phyloP scores from a whole-genome alignment of 306 rosid species.

The Delonix regia region DNA sequence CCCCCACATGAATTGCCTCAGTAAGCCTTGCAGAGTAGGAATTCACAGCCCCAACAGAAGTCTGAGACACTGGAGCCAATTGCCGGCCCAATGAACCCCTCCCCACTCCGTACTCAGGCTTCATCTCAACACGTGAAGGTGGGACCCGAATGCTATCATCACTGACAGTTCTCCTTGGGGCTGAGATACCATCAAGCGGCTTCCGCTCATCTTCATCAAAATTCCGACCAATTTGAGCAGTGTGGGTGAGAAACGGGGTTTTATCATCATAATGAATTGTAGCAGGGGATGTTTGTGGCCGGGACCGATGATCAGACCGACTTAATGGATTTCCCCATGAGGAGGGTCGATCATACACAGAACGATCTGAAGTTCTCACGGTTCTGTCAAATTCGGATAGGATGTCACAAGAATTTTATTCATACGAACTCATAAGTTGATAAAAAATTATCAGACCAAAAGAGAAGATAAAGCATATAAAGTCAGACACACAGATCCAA shows the following conservation, averaged over 20 bases:
- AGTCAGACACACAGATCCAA: slow-evolving; percentile 39
- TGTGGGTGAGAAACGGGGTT: slow-evolving; percentile 63
- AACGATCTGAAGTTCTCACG: slow-evolving; percentile 74
- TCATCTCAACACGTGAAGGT: slow-evolving; percentile 55
- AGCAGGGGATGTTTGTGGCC: slow-evolving; percentile 86
- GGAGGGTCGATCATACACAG: slow-evolving; percentile 67
- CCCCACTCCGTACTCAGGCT: slow-evolving; percentile 54
- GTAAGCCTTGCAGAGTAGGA: slow-evolving; percentile 64
- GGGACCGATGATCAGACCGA: slow-evolving; percentile 78
- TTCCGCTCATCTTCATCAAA: slow-evolving; percentile 98
- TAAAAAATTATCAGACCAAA: not conserved
- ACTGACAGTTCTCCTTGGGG: slow-evolving; percentile 66
- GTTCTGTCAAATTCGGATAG: slow-evolving; percentile 42
- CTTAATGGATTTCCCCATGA: slow-evolving; percentile 75
- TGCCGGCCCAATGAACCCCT: slow-evolving; percentile 62
- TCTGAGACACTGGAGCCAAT: slow-evolving; percentile 52
- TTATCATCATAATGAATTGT: slow-evolving; percentile 83
- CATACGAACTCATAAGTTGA: slow-evolving; percentile 41
- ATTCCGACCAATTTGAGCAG: slow-evolving; percentile 83
- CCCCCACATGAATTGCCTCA: slow-evolving; percentile 45
- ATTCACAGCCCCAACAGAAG: slow-evolving; percentile 47
- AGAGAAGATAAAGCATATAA: not conserved
- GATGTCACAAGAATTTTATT: slow-evolving; percentile 14
- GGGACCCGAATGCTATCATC: slow-evolving; percentile 67
- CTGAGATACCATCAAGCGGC: slow-evolving; percentile 79